Base-by-base conservation (phyloP, 2,329 filamentous ascomycete genomes). In the Aspergillus caelatus region DNA sequence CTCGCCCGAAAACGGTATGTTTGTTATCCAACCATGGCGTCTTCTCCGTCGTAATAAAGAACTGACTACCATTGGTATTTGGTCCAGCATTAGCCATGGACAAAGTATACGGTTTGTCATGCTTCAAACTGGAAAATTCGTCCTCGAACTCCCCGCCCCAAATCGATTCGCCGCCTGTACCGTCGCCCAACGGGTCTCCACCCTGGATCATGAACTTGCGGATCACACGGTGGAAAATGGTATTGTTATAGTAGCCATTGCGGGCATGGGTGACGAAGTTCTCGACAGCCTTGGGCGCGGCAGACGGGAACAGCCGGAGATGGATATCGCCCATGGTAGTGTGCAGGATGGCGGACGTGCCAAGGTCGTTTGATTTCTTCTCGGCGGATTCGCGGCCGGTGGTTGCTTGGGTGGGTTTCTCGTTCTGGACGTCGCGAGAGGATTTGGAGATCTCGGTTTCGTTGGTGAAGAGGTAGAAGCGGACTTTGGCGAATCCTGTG, bases 391-490 rank as follows among this genome's bases (percentile, higher is more conserved):
- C 78, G 68, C 82, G 82, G 4, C 80, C 75, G 1, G 69, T 67
- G 52, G 85, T 86, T 21, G 89, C 75, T 58, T 88, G 84, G 1
- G 88, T 90, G 0, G 94, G 95, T 71, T 93, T 94, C 79, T 99
- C 95, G 76, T 99, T 99, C 71, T 97, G 93, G 12, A 99, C 85
- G 76, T 99, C 95, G 69, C 95, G 89, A 41, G 90, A 89, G 9
- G 91, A 90, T 77, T 94, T 96, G 69, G 89, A 90, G 58, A 95
- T 85, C 28, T 93, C 91, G 43, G 89, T 87, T 45, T 97, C 91
- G 77, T 97, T 96, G 41, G 92, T 97, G 79, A 97, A 99, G 88
- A 98, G 93, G 84, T 97, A 99, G 81, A 99, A 99, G 46, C 96
- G 91, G 32, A 91, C 87, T 79, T 97, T 98, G 66, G 89, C 91